A percentile compares a stretch with the other conserved stretches of the same genome.
phyloP scores from a whole-genome alignment of 108 stramenopile genomes.

The Chaetoceros muelleri region DNA sequence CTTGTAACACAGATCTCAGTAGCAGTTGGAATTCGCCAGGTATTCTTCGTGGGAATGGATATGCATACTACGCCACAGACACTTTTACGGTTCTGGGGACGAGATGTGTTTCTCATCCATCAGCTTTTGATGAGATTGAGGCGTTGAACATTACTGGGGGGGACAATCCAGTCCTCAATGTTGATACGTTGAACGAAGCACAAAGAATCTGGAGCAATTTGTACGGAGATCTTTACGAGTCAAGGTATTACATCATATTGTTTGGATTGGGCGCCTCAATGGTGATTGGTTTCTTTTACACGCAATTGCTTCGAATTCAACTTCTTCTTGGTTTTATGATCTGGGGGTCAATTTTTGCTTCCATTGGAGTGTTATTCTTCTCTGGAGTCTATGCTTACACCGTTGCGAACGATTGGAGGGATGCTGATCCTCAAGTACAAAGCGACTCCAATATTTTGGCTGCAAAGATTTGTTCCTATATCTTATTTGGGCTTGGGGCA shows the following conservation, averaged over 20 bases:
- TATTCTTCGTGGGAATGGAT: constrained; percentile 42
- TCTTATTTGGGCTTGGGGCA: constrained; percentile 40
- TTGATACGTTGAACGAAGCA: constrained; percentile 1
- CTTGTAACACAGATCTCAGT: constrained; percentile 21
- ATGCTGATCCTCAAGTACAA: constrained; percentile 23
- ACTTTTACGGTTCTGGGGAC: constrained; percentile 34
- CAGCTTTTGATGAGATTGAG: constrained; percentile 4
- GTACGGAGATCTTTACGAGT: constrained; percentile 46
- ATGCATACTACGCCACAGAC: constrained; percentile 55
- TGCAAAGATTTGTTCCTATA: constrained; percentile 33
- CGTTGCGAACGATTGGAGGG: constrained; percentile 40
- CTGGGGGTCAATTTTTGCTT: constrained; percentile 65
- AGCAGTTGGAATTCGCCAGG: constrained; percentile 32
- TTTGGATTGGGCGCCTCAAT: constrained; percentile 73
- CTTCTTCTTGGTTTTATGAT: constrained; percentile 60
- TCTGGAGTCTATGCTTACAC: constrained; percentile 42
- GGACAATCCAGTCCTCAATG: background rate
- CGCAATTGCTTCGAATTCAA: constrained; percentile 69
- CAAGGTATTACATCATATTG: constrained; percentile 48
- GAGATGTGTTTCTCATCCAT: constrained; percentile 35
- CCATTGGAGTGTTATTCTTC: constrained; percentile 46
- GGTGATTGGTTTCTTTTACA: constrained; percentile 62
- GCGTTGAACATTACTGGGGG: constrained; percentile 2
- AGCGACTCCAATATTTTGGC: constrained; percentile 32
- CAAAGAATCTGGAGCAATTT: constrained; percentile 35